phyloP scores from a whole-genome alignment of 2,329 filamentous ascomycete species.

The Fusarium humuli region DNA sequence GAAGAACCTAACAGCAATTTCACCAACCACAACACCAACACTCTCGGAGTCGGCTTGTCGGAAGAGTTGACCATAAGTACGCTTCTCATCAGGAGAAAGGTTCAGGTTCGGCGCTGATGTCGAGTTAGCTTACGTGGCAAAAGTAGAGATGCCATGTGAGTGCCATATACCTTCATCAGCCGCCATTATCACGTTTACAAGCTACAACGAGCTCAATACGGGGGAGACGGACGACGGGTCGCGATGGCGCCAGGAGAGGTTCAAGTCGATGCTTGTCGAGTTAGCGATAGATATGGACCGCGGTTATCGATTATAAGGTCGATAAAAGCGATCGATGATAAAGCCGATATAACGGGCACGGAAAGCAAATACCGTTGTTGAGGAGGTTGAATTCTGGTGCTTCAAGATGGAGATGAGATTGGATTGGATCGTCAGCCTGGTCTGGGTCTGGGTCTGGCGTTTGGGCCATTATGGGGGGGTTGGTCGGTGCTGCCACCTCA shows the following conservation, averaged over 20 bases:
- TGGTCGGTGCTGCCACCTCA: constrained; percentile 43
- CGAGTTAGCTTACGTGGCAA: constrained; percentile 29
- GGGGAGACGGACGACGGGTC: constrained; percentile 33
- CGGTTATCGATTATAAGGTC: constrained; percentile 7
- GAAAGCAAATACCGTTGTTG: constrained; percentile 18
- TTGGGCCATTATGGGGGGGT: constrained; percentile 41
- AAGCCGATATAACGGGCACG: constrained; percentile 22
- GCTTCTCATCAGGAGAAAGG: constrained; percentile 91
- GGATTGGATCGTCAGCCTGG: constrained; percentile 43
- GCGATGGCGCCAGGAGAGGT: constrained; percentile 28
- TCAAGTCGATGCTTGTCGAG: constrained; percentile 2
- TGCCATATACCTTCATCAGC: constrained; percentile 43
- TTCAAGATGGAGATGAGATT: constrained; percentile 38
- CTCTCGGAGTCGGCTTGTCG: constrained; percentile 91
- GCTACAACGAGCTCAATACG: constrained; percentile 43
- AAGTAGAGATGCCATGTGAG: background rate
- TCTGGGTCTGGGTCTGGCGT: constrained; percentile 28
- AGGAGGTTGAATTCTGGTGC: constrained; percentile 35
- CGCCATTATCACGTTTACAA: constrained; percentile 48
- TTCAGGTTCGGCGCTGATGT: constrained; percentile 78
- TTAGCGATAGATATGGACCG: background rate
- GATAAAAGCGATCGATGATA: constrained; percentile 18
- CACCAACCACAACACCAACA: constrained; percentile 93
- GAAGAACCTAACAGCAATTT: constrained; percentile 97
- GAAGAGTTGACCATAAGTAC: constrained; percentile 92